Base-by-base conservation (phyloP, 2,329 filamentous ascomycete genomes). In the Neonectria faginata region DNA sequence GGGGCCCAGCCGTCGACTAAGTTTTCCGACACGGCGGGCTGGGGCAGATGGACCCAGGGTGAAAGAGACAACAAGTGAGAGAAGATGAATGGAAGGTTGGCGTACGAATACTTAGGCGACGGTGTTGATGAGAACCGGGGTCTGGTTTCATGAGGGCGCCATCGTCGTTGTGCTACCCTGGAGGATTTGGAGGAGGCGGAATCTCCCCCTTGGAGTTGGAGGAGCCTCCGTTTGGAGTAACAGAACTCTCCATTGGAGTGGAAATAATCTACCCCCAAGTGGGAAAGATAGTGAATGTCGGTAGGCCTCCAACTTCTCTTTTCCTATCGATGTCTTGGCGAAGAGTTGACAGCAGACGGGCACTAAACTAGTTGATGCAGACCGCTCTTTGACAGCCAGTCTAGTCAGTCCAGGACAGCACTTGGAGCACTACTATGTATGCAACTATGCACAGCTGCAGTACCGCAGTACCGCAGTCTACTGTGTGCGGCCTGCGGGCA, bases 331-430 rank as follows among this genome's bases (percentile, higher is more conserved):
- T n/a, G 48, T 9, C 57, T 54, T 61, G 50, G 50, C 58, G 5
- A 55, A 55, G 44, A 56, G 58, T 58, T 67, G 45, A 61, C 45
- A 48, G 50, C 27, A 36, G 47, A 22, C 56, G 62, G 63, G 42
- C 64, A 70, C 69, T 69, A 66, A 60, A 50, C 51, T 69, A 48
- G 59, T 71, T 66, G 62, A 71, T 59, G 69, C 71, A 73, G 71
- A 73, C 71, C 71, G 71, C 71, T 73, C 62, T 70, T 73, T 73
- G 71, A 71, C 71, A 73, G 66, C 67, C 45, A 58, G 48, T 39
- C 59, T 45, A 57, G 22, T 31, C 29, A 10, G 29, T n/a, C 12
- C n/a, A 51, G 9, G 11, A 33, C n/a, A 51, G n/a, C 48, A 36
- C 27, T 52, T 70, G 69, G 60, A 67, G 25, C 25, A 25, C 25